Evolutionary conservation across 768 basidiomycete genomes (phyloP).

Genomic region (Termitomyces sp.): DNA sequence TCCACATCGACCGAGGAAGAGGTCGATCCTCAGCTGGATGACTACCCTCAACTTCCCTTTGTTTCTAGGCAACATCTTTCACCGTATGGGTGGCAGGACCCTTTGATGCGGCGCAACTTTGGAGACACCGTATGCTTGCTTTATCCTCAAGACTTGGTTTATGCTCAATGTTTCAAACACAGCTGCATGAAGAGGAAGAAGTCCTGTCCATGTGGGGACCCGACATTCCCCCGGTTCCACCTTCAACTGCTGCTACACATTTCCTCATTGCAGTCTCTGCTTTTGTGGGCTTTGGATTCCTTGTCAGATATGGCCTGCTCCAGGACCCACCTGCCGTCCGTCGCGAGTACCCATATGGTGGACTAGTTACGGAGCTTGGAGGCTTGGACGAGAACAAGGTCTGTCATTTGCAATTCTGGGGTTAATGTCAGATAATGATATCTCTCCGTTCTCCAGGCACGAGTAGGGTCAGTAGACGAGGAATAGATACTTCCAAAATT

Average conservation of each 20-base stretch:
- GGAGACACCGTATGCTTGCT: conserved; percentile 58
- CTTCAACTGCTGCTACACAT: conserved; percentile 58
- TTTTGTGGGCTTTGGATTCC: conserved; percentile 61
- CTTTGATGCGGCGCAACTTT: conserved; percentile 73
- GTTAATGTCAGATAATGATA: conserved; percentile 1
- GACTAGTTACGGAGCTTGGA: conserved; percentile 71
- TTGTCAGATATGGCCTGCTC: conserved; percentile 50
- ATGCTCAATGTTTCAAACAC: conserved; percentile 8
- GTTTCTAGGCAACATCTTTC: conserved; percentile 62
- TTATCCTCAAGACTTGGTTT: conserved; percentile 6
- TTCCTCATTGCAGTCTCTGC: conserved; percentile 57
- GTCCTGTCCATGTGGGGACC: conserved; percentile 86
- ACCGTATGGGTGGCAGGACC: conserved; percentile 73
- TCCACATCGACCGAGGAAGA: conserved; percentile 33
- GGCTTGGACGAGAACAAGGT: conserved; percentile 80
- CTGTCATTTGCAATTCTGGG: conserved; percentile 13
- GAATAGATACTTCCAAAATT: conserved; percentile 9
- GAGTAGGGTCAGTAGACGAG: conserved; percentile 19
- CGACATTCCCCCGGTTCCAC: conserved; percentile 61
- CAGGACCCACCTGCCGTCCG: conserved; percentile 65
- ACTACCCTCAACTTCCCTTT: conserved; percentile 70
- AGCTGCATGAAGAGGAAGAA: conserved; percentile 83
- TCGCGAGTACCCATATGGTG: conserved; percentile 74
- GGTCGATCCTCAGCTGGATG: conserved; percentile 64
- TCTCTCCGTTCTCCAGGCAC: conserved; percentile 18